Evolutionary conservation across 2,329 filamentous ascomycete species (phyloP), one percentile per base, ranked within the genome.

Genomic region (Tolypocladium pustulatum): DNA sequence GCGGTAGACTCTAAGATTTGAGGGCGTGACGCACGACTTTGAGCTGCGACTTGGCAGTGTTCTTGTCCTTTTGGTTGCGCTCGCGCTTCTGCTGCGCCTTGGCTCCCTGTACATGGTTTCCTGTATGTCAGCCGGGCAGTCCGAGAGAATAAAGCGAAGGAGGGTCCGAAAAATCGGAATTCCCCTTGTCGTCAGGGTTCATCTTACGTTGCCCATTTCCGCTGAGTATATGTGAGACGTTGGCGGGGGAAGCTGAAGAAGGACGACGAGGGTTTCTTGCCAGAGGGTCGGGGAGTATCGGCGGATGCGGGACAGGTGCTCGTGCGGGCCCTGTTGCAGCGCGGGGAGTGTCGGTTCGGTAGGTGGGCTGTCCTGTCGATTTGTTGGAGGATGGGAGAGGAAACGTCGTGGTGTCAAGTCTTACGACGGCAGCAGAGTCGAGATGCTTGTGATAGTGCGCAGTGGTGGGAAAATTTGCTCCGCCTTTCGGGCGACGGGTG

Each of bases 21-120:
- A 22, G 30, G 54, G 32, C 27, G 34, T n/a, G 49, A 81, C 83
- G 61, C 77, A 87, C 84, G 65, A 77, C 74, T 76, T 89, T 89
- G 69, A 86, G 78, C 74, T 89, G 86, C 63, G 86, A 89, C 75
- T 85, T 87, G 63, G 82, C 80, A 58, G 71, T 73, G 57, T 72
- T 75, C 69, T 71, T 71, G 62, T 87, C 81, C 74, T 88, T 87
- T 63, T 78, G 77, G 71, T 85, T 85, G 74, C 87, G 86, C 73
- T 88, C 87, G 64, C 87, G 86, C 83, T 89, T 89, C 75, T 86
- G 83, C 71, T 81, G 78, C 71, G 85, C 84, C 73, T 84, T 87
- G 72, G 82, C 82, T 76, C 85, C 85, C 81, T 84, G 58, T 8
- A 61, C 3, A 43, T 15, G 37, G 40, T 13, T 36, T 34, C 17